Percentiles rank a stretch among this genome's conserved stretches.
Conservation (phyloP, 208 protist species). For the Spongospora subterranea region DNA sequence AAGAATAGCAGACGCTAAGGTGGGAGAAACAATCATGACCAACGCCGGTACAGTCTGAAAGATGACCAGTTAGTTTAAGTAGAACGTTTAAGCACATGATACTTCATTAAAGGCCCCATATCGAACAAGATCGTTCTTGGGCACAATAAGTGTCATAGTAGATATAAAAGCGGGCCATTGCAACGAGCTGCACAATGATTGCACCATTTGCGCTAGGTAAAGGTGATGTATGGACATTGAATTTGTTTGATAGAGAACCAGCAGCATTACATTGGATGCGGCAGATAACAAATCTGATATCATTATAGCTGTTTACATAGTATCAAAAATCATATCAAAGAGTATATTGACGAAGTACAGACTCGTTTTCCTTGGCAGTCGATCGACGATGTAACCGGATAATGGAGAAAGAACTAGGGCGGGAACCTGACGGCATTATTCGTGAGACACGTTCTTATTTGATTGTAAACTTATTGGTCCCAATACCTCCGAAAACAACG, state of each 20-base stretch:
- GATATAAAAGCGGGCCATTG: slow-evolving; percentile 34
- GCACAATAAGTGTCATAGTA: background rate
- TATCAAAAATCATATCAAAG: background rate
- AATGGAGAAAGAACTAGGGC: background rate
- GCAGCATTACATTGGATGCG: background rate
- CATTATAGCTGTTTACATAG: background rate
- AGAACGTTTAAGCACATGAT: background rate
- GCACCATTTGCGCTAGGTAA: background rate
- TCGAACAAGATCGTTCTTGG: slow-evolving; percentile 22
- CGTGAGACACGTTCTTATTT: too few species aligned
- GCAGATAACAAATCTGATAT: background rate
- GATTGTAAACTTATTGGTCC: background rate
- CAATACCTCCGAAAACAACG: slow-evolving; percentile 32
- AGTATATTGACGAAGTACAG: background rate
- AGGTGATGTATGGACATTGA: background rate
- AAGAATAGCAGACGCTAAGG: background rate
- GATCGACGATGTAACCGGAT: background rate
- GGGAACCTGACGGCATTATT: background rate
- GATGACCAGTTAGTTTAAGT: background rate
- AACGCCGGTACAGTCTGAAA: background rate
- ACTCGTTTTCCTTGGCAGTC: background rate
- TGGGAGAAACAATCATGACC: background rate
- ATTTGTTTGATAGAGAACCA: background rate
- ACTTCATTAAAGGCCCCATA: slow-evolving; percentile 47
- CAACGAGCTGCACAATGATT: slow-evolving; percentile 41